Conservation (phyloP, 2,329 filamentous ascomycete species). For the Ophiostoma sp. region DNA sequence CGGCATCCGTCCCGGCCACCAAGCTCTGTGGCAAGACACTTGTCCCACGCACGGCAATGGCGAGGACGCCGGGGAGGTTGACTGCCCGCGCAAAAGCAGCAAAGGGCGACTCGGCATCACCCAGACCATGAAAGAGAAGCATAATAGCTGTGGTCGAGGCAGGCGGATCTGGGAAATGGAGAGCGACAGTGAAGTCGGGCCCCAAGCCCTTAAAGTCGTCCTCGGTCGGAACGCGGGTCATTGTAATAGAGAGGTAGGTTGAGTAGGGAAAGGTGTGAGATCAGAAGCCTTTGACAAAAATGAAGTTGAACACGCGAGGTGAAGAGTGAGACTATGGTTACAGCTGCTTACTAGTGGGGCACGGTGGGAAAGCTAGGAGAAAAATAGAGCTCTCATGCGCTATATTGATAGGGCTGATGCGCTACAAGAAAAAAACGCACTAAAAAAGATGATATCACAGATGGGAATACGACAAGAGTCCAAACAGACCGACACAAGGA, state of each 20-base stretch:
- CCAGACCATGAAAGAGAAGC: conserved; percentile 80
- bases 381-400: conserved; percentile 6
- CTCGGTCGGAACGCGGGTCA: conserved; percentile 48
- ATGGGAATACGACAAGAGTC: not conserved
- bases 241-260: not conserved
- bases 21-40: conserved; percentile 66
- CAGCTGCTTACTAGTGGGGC: not conserved
- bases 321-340: not conserved
- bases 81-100: conserved; percentile 67
- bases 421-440: not conserved
- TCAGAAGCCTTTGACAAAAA: not conserved
- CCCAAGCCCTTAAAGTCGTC: conserved; percentile 51
- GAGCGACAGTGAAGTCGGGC: conserved; percentile 45
- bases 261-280: not conserved
- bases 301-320: not conserved
- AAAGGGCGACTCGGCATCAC: conserved; percentile 72
- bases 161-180: conserved; percentile 53
- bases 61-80: conserved; percentile 73
- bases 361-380: not conserved
- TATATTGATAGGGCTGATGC: conserved; percentile 13
- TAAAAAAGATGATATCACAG: not conserved
- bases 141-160: conserved; percentile 72
- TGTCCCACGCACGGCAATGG: conserved; percentile 72
- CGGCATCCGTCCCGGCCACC: conserved; percentile 38
- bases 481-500: not conserved